Conservation (phyloP, 2,329 filamentous ascomycete genomes). For the Trichoderma harzianum region DNA sequence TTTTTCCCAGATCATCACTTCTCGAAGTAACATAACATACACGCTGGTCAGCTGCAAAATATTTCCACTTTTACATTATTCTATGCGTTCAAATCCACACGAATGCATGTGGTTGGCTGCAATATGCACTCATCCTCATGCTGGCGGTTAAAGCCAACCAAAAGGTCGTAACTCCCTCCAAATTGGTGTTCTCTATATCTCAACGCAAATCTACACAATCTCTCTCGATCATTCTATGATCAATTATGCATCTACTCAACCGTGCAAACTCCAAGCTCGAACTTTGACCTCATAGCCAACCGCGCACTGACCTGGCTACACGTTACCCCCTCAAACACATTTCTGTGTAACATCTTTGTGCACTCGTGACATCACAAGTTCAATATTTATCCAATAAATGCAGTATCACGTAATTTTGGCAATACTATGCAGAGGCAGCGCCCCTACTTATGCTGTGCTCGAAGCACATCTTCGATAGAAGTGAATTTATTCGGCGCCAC, state of each 20-base stretch:
- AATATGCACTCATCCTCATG: background rate
- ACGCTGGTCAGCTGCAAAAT: too few relatives aligned
- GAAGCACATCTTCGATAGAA: background rate
- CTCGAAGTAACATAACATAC: too few relatives aligned
- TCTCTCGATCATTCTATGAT: background rate
- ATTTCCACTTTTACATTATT: background rate
- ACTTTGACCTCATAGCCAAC: background rate
- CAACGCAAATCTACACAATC: background rate
- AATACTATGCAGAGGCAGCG: background rate
- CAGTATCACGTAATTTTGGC: background rate
- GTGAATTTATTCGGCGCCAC: background rate
- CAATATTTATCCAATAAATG: background rate
- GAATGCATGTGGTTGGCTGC: background rate
- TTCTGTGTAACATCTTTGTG: background rate
- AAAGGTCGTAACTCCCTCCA: background rate
- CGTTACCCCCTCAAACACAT: background rate
- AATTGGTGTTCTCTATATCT: background rate
- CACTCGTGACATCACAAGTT: background rate
- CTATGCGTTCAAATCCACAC: background rate
- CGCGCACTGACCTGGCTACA: background rate
- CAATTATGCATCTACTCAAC: background rate
- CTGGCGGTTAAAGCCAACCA: background rate
- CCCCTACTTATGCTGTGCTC: background rate
- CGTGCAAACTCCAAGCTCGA: background rate
- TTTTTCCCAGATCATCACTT: background rate